Conservation (phyloP, 768 basidiomycete species). For the Dictyophora rubrovolvata region DNA sequence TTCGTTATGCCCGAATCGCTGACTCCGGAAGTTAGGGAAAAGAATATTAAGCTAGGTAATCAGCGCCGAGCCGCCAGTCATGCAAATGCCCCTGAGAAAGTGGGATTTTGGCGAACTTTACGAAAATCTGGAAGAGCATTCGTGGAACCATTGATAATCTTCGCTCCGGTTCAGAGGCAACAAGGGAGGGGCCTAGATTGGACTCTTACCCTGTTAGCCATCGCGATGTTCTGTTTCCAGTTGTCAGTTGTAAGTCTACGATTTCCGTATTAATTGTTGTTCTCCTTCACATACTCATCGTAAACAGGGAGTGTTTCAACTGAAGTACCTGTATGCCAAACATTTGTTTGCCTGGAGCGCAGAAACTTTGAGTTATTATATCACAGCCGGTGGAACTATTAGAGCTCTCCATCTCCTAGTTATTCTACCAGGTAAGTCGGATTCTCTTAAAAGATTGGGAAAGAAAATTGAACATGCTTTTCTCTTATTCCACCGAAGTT, state of each 20-base stretch:
- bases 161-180: conserved; percentile 42
- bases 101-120: conserved; percentile 23
- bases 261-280: background rate
- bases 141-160: conserved; percentile 57
- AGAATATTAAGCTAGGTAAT: conserved; percentile 8
- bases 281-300: background rate
- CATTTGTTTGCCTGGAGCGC: conserved; percentile 63
- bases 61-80: conserved; percentile 11
- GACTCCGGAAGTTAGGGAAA: conserved; percentile 29
- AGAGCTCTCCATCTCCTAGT: conserved; percentile 59
- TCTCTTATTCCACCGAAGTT: conserved; percentile 28
- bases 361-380: conserved; percentile 32
- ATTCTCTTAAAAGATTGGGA: background rate
- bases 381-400: conserved; percentile 33
- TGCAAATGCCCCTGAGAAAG: conserved; percentile 17
- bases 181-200: conserved; percentile 46
- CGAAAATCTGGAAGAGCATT: conserved; percentile 29
- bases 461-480: background rate
- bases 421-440: conserved; percentile 52
- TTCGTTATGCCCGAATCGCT: conserved; percentile 45
- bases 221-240: conserved; percentile 52
- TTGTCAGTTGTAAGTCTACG: conserved; percentile 50
- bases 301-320: conserved; percentile 52
- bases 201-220: conserved; percentile 61
- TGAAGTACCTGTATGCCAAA: conserved; percentile 72